phyloP scores from a whole-genome alignment of 2,329 filamentous ascomycete genomes.

The Diplodia sapinea region DNA sequence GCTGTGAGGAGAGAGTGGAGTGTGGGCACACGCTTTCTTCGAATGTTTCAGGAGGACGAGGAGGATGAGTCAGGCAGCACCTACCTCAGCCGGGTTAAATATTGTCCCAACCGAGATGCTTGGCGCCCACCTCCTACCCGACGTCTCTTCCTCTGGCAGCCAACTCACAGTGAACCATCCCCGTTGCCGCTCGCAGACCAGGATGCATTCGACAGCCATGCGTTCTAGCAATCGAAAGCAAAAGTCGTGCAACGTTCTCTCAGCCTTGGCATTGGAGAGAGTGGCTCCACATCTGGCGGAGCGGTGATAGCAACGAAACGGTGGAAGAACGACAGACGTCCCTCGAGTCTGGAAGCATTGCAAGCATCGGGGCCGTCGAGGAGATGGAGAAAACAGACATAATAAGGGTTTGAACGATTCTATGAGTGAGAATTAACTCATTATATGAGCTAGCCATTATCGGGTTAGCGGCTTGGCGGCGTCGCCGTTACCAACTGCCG shows the following conservation, averaged over 20 bases:
- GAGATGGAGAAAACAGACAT: background rate
- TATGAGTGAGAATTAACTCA: background rate
- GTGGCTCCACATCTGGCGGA: no score
- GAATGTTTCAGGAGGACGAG: constrained; percentile 6
- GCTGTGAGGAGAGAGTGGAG: background rate
- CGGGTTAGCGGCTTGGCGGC: background rate
- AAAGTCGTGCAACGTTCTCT: no score
- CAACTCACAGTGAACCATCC: no score
- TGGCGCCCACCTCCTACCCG: constrained; percentile 3
- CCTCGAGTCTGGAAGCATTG: no score
- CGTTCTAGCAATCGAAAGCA: no score
- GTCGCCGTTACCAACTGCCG: no score
- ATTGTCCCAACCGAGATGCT: background rate
- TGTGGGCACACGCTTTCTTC: background rate
- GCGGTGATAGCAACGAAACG: no score
- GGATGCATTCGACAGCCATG: no score
- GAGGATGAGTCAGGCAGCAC: constrained; percentile 5
- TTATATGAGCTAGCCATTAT: background rate
- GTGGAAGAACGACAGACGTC: no score
- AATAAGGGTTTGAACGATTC: background rate
- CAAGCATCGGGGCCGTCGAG: background rate
- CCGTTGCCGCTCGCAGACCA: no score
- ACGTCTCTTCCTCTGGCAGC: background rate
- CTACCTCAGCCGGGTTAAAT: background rate
- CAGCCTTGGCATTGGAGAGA: no score